phyloP scores from a whole-genome alignment of 768 basidiomycete species.

The Tylopilus cervinicoccineus region DNA sequence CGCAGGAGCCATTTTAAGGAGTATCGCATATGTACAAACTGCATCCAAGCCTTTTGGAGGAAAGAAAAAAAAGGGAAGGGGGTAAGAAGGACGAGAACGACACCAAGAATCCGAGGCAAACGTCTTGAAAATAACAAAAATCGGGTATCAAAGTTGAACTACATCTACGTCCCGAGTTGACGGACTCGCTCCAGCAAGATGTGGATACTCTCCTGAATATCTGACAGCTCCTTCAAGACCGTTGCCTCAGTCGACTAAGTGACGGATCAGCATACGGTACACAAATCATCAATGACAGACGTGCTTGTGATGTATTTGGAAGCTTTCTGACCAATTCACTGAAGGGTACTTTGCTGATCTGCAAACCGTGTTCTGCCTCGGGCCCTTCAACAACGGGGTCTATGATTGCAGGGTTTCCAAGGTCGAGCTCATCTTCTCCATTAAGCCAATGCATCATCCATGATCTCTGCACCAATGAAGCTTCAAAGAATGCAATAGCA shows the following conservation, averaged over 20 bases:
- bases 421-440: conserved; percentile 54
- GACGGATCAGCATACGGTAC: conserved; percentile 3
- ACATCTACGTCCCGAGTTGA: conserved; percentile 19
- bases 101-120: neutral
- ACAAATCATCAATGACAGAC: conserved; percentile 30
- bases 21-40: conserved; percentile 1
- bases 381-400: conserved; percentile 61
- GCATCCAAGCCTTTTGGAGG: neutral
- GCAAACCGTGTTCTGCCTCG: conserved; percentile 48
- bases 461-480: conserved; percentile 47
- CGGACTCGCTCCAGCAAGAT: conserved; percentile 36
- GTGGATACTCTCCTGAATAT: conserved; percentile 44
- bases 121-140: neutral
- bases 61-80: neutral
- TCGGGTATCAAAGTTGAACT: neutral
- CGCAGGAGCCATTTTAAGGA: neutral
- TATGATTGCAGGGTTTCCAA: conserved; percentile 47
- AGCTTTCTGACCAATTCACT: conserved; percentile 65
- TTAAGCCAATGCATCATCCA: conserved; percentile 72
- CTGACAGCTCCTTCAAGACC: conserved; percentile 60
- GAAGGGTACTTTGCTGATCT: conserved; percentile 70
- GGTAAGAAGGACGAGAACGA: neutral
- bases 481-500: conserved; percentile 72
- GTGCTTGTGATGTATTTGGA: conserved; percentile 68
- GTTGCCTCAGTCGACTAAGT: conserved; percentile 65